Evolutionary conservation across 2,329 filamentous ascomycete genomes (phyloP).

Genomic region (Akanthomyces muscarius): DNA sequence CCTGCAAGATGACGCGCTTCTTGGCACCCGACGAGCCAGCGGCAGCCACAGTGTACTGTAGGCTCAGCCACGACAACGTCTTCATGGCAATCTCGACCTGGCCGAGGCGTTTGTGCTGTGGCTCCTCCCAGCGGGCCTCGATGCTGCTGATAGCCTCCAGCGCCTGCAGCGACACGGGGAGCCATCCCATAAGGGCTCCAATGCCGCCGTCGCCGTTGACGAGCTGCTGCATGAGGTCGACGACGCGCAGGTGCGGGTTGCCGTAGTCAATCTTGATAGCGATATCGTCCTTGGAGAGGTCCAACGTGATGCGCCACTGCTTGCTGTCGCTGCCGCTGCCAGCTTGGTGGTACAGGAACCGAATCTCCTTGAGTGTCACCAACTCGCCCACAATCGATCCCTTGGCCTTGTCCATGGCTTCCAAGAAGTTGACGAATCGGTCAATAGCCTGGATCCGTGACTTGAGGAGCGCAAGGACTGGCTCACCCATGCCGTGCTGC

Average conservation of each 20-base stretch:
- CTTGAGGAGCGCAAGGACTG: conserved; percentile 56
- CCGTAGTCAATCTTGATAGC: conserved; percentile 54
- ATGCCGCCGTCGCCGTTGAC: conserved; percentile 54
- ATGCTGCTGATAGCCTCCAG: conserved; percentile 58
- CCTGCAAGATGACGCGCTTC: conserved; percentile 39
- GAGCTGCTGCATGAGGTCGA: conserved; percentile 54
- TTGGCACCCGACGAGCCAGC: conserved; percentile 22
- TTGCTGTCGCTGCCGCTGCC: conserved; percentile 12
- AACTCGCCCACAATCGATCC: conserved; percentile 54
- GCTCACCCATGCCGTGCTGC: conserved; percentile 53
- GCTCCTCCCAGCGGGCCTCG: conserved; percentile 48
- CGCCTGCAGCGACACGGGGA: conserved; percentile 62
- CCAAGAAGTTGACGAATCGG: conserved; percentile 65
- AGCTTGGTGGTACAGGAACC: conserved; percentile 61
- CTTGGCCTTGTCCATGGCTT: conserved; percentile 56
- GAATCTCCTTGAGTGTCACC: conserved; percentile 58
- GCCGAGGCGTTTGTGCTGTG: conserved; percentile 41
- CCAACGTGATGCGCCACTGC: conserved; percentile 53
- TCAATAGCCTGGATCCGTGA: conserved; percentile 63
- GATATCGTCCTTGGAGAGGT: conserved; percentile 52
- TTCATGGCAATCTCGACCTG: conserved; percentile 49
- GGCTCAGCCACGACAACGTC: conserved; percentile 52
- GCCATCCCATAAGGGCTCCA: conserved; percentile 48
- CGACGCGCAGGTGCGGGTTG: conserved; percentile 65
- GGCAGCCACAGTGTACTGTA: conserved; percentile 47